These are phyloP conservation scores for Debaryomycetaceae sp. DNA, from an alignment of 1,139 yeast genomes.

Conservation along the genomic window DNA sequence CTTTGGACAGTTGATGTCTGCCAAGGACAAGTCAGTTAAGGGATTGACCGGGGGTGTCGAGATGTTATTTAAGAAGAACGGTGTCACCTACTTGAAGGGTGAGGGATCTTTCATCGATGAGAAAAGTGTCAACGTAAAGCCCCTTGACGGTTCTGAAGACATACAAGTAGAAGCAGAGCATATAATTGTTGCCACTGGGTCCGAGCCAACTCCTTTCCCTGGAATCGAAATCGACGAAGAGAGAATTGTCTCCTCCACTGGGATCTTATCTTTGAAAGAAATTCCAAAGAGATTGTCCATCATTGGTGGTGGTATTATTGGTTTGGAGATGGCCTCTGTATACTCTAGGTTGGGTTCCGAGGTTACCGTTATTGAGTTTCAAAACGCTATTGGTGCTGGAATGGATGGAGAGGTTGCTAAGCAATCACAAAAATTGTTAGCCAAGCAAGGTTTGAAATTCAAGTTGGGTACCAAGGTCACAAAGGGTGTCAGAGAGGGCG, in stretches of 20 bases:
- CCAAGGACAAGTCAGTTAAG: slow-evolving; percentile 86
- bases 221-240: slow-evolving; percentile 96
- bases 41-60: slow-evolving; percentile 94
- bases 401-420: slow-evolving; percentile 97
- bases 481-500: slow-evolving; percentile 85
- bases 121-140: slow-evolving; percentile 72
- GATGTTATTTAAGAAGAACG: slow-evolving; percentile 91
- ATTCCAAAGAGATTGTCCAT: slow-evolving; percentile 88
- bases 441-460: slow-evolving; percentile 94
- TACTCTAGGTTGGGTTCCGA: slow-evolving; percentile 94
- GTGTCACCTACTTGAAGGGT: slow-evolving; percentile 93
- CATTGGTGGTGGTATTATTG: slow-evolving; percentile 99
- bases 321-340: slow-evolving; percentile 98
- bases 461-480: slow-evolving; percentile 90
- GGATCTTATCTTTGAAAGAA: slow-evolving; percentile 79
- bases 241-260: slow-evolving; percentile 95
- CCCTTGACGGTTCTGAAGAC: slow-evolving; percentile 78
- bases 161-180: slow-evolving; percentile 70
- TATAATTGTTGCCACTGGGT: slow-evolving; percentile 95
- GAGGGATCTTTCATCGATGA: slow-evolving; percentile 84
- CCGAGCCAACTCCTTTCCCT: slow-evolving; percentile 98
- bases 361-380: slow-evolving; percentile 93
- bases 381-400: slow-evolving; percentile 84
- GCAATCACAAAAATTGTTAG: slow-evolving; percentile 79
- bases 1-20: slow-evolving; percentile 77